Conservation (phyloP, 305 asterid species). For the Fraxinus floribunda region DNA sequence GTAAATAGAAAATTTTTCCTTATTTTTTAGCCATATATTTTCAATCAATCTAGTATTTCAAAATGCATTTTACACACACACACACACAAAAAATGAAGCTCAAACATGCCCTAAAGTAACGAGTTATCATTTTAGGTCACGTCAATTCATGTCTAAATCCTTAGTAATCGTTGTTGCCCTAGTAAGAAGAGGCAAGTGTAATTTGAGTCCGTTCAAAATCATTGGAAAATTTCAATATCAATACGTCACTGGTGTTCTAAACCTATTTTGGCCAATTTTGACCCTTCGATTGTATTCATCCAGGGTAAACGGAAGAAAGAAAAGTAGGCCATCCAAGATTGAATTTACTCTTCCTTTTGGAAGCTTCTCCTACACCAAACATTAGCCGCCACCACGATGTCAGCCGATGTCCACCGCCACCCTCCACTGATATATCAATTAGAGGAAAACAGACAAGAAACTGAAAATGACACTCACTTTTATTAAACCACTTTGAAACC, state of each 20-base stretch:
- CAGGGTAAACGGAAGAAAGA: not conserved
- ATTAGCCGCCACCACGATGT: not conserved
- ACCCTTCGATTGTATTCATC: slow-evolving; percentile 13
- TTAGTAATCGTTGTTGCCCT: not conserved
- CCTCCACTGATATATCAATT: not conserved
- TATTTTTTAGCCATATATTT: no score
- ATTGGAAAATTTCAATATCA: not conserved
- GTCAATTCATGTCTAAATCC: not conserved
- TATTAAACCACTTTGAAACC: not conserved
- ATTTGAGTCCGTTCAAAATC: not conserved
- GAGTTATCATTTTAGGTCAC: not conserved
- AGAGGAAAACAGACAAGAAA: not conserved
- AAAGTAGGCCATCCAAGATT: slow-evolving; percentile 1
- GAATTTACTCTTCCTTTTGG: not conserved
- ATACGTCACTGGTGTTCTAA: slow-evolving; percentile 15
- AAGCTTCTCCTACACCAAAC: slow-evolving; percentile 10
- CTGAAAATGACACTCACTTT: not conserved
- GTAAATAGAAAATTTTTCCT: no score
- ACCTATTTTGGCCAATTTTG: slow-evolving; percentile 18
- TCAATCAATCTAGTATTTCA: not conserved
- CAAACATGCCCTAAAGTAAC: not conserved
- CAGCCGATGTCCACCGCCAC: not conserved
- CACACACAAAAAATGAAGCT: no score
- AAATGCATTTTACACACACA: not conserved
- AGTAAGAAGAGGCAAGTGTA: not conserved